phyloP scores from a whole-genome alignment of 345 rosid genomes.

The Draba incana region DNA sequence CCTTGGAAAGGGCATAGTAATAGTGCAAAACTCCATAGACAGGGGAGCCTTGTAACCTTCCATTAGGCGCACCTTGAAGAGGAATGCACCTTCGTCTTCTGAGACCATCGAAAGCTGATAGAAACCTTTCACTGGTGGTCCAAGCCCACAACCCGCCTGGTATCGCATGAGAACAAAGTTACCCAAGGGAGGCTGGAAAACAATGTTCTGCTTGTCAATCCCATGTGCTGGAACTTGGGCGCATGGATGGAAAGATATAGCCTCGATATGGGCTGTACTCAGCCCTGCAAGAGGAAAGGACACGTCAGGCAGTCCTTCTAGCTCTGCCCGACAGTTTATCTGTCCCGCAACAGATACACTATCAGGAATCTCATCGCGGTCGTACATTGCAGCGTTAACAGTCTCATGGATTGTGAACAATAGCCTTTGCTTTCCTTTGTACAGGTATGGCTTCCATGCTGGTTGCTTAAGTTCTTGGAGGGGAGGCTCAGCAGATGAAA shows the following conservation, averaged over 20 bases:
- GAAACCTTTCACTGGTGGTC: constrained; percentile 91
- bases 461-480: constrained; percentile 86
- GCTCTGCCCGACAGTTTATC: constrained; percentile 88
- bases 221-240: constrained; percentile 91
- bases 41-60: constrained; percentile 85
- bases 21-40: constrained; percentile 85
- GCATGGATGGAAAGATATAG: constrained; percentile 84
- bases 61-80: constrained; percentile 81
- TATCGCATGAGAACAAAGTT: constrained; percentile 84
- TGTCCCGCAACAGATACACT: constrained; percentile 82
- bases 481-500: constrained; percentile 77
- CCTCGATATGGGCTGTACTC: constrained; percentile 64
- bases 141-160: constrained; percentile 70
- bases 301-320: constrained; percentile 93
- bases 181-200: constrained; percentile 87
- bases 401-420: constrained; percentile 81
- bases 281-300: constrained; percentile 80
- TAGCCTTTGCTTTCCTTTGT: constrained; percentile 83
- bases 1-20: constrained; percentile 90
- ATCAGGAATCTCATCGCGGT: constrained; percentile 90
- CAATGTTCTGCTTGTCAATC: constrained; percentile 74
- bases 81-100: constrained; percentile 95
- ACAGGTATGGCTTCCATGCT: constrained; percentile 93
- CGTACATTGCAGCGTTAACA: constrained; percentile 81
- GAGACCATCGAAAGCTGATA: constrained; percentile 97